These are phyloP conservation scores for Emericellopsis atlantica DNA, from an alignment of 2,329 filamentous ascomycete species.

Conservation along the genomic window DNA sequence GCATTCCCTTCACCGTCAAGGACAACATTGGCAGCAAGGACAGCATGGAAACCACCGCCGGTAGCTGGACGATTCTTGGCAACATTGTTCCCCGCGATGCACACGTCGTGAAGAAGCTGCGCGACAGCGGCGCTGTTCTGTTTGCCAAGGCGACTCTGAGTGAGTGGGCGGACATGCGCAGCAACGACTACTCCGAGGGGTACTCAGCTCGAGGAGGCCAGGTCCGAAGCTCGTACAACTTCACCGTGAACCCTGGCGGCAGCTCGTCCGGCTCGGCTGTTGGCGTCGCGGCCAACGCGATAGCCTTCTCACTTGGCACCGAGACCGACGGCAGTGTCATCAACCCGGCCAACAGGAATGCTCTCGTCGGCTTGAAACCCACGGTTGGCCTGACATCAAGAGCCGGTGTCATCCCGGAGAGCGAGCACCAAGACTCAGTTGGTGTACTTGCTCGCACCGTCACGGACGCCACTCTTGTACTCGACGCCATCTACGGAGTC, in stretches of 20 bases:
- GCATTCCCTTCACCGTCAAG: slow-evolving; percentile 12
- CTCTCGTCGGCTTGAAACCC: slow-evolving; percentile 62
- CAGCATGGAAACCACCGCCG: slow-evolving; percentile 62
- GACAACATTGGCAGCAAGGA: slow-evolving; percentile 54
- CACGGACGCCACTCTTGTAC: slow-evolving; percentile 40
- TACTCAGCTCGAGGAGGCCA: slow-evolving; percentile 55
- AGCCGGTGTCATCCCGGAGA: slow-evolving; percentile 51
- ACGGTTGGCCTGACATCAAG: slow-evolving; percentile 62
- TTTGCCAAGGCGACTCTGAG: slow-evolving; percentile 59
- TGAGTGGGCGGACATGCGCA: slow-evolving; percentile 66
- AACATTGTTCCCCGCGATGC: background rate
- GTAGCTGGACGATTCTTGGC: slow-evolving; percentile 48
- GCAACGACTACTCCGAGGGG: slow-evolving; percentile 54
- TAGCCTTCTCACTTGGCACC: slow-evolving; percentile 55
- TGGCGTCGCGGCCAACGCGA: slow-evolving; percentile 50
- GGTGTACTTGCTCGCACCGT: slow-evolving; percentile 57
- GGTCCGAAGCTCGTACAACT: slow-evolving; percentile 52
- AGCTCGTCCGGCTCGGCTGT: slow-evolving; percentile 55
- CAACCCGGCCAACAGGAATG: slow-evolving; percentile 57
- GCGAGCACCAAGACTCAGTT: slow-evolving; percentile 54
- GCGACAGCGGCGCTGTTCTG: slow-evolving; percentile 50
- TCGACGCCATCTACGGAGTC: slow-evolving; percentile 56
- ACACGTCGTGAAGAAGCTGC: slow-evolving; percentile 1
- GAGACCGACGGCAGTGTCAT: slow-evolving; percentile 59
- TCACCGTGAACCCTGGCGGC: slow-evolving; percentile 56